Evolutionary conservation across 805 yeast species (phyloP), one percentile per base, ranked within the genome.

Genomic region (Hanseniaspora singularis): DNA sequence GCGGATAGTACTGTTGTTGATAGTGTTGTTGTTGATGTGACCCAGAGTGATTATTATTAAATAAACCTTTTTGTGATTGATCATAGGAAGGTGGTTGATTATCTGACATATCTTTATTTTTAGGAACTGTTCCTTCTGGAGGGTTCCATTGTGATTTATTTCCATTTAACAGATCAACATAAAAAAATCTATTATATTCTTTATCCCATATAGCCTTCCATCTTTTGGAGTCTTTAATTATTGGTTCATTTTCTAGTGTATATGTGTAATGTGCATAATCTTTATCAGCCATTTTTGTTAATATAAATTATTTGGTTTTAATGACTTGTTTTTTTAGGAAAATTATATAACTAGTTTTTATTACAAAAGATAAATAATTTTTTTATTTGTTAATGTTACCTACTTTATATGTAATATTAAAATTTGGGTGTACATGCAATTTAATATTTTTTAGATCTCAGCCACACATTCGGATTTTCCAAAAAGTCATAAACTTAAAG

Each of bases 71-170:
- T n/a, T n/a, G n/a, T n/a, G n/a, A n/a, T n/a, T n/a, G n/a, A n/a
- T n/a, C n/a, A n/a, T 33, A 4, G 23, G 24, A 33, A 4, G 28
- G 33, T 19, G 26, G 38, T 8, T 24, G 24, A 15, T 33, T 33
- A 19, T 15, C 26, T 20, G 14, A n/a, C n/a, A 4, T 4, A 8
- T 6, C 7, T 16, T 4, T 18, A n/a, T 18, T 52, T n/a, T 38
- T 49, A 18, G 34, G 34, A n/a, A 43, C 50, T 0, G 84, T 74
- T 1, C 81, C 81, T 9, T 50, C 49, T 14, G 96, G 96, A 11
- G 79, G 76, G 45, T 83, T 94, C 97, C 97, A 89, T 62, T 87
- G 96, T 0, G 95, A 84, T 53, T 74, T 68, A 51, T 82, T 80
- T 14, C 84, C 74, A 14, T 69, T 57, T 52, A 82, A 64, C 52